phyloP scores from a whole-genome alignment of 2,329 filamentous ascomycete species.

The Tolypocladium paradoxum region DNA sequence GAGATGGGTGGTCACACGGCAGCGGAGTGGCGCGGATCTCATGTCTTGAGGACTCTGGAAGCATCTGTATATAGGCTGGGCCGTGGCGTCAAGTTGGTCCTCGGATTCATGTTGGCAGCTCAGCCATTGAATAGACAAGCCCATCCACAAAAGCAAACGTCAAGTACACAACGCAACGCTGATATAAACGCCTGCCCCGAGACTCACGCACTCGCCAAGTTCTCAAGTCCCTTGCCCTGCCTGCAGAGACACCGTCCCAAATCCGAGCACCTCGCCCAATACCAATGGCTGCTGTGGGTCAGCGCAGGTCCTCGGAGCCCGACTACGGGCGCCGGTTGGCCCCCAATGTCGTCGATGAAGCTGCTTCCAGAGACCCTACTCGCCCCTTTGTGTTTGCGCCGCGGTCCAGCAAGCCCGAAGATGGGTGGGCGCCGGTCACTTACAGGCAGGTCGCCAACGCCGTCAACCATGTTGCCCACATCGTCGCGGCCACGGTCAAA shows the following conservation, averaged over 20 bases:
- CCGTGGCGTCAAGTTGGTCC: background rate
- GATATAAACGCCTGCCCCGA: background rate
- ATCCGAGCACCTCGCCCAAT: background rate
- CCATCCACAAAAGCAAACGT: background rate
- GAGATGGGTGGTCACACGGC: background rate
- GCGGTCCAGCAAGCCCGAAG: slow-evolving; percentile 11
- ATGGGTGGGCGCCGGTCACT: slow-evolving; percentile 18
- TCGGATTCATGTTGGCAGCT: background rate
- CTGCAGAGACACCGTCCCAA: background rate
- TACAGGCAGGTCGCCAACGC: slow-evolving; percentile 16
- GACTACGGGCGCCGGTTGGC: slow-evolving; percentile 8
- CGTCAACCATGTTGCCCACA: slow-evolving; percentile 19
- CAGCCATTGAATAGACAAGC: background rate
- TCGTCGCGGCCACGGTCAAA: slow-evolving; percentile 17
- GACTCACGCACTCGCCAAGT: background rate
- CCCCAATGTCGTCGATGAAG: slow-evolving; percentile 11
- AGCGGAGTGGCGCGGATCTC: too few relatives aligned
- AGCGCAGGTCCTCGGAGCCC: background rate
- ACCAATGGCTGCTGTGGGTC: background rate
- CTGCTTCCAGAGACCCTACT: slow-evolving; percentile 10
- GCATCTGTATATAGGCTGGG: background rate
- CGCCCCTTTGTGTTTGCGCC: slow-evolving; percentile 28
- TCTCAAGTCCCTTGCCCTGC: too few relatives aligned
- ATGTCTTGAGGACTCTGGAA: too few relatives aligned
- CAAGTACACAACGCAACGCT: background rate